Evolutionary conservation across 2,329 filamentous ascomycete species (phyloP), one percentile per base, ranked within the genome.

Genomic region (Cercospora berteroae): DNA sequence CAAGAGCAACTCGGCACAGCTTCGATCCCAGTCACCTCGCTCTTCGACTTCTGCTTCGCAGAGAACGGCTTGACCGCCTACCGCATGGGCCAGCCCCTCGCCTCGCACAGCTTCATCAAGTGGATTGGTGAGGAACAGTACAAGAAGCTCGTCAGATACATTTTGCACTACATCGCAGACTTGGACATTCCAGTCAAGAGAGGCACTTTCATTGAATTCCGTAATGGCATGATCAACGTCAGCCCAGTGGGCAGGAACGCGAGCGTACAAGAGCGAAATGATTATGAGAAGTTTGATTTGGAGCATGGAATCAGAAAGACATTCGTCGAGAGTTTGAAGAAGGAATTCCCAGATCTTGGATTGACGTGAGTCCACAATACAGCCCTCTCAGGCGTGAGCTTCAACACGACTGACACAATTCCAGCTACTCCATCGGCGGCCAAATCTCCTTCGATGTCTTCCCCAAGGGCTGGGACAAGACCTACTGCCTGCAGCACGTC

Each of bases 381-480:
- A 9, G 16, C 8, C 8, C 25, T 16, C 10, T 12, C 9, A 9
- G 18, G 18, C 9, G 18, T 29, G 60, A 55, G 20, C 6, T 29
- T 16, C 27, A 6, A 6, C 58, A 60, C 59, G 13, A 63, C 55
- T 52, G 25, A 29, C n/a, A 18, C 36, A 4, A 10, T 27, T 59
- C 10, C 69, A 94, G 91, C 50, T 97, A 90, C 85, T 94, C 93
- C 70, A 96, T 99, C 75, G 95, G 95, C 74, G 95, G 95, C 63
- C 93, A 97, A 79, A 97, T 99, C 81, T 97, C 94, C 68, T 99
- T 99, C 80, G 95, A 99, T 78, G 91, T 98, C 76, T 99, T 99
- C 86, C 95, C 95, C 71, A 87, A 84, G 2, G 95, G 95, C 77
- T 99, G 95, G 95, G 95, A 99, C 83, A 99, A 98, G 89, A 97